Evolutionary conservation across 352 stramenopile species (phyloP).

Genomic region (Chrysophaeum taylorii): DNA sequence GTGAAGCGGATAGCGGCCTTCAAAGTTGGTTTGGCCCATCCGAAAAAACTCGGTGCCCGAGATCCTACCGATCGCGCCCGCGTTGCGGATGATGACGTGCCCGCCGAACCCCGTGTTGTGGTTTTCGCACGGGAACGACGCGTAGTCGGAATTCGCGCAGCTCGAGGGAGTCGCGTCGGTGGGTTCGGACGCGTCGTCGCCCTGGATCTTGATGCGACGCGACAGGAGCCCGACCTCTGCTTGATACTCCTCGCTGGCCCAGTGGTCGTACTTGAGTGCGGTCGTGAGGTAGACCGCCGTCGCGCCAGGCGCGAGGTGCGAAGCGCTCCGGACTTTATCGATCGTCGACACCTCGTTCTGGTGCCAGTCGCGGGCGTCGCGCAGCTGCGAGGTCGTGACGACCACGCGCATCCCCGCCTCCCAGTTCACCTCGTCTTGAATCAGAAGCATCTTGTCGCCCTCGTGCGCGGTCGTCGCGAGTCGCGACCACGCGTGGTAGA

Average conservation of each 20-base stretch:
- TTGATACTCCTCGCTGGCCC: slow-evolving; percentile 35
- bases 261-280: slow-evolving; percentile 22
- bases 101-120: slow-evolving; percentile 34
- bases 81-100: slow-evolving; percentile 33
- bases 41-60: slow-evolving; percentile 36
- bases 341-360: slow-evolving; percentile 42
- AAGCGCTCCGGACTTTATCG: slow-evolving; percentile 16
- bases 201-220: slow-evolving; percentile 34
- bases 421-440: slow-evolving; percentile 37
- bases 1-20: slow-evolving; percentile 38
- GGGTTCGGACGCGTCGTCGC: slow-evolving; percentile 24
- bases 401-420: slow-evolving; percentile 33
- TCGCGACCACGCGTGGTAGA: slow-evolving; percentile 37
- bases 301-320: slow-evolving; percentile 12
- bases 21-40: slow-evolving; percentile 39
- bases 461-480: slow-evolving; percentile 32
- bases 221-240: slow-evolving; percentile 34
- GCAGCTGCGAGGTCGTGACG: slow-evolving; percentile 30
- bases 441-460: slow-evolving; percentile 24
- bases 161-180: slow-evolving; percentile 26
- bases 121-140: too few species aligned
- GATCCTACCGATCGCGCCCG: slow-evolving; percentile 26
- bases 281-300: slow-evolving; percentile 20
- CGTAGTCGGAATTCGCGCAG: too few species aligned
- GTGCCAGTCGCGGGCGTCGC: slow-evolving; percentile 33